Conservation (phyloP, 495 filamentous ascomycete genomes). For the Aspergillus nidulans region DNA sequence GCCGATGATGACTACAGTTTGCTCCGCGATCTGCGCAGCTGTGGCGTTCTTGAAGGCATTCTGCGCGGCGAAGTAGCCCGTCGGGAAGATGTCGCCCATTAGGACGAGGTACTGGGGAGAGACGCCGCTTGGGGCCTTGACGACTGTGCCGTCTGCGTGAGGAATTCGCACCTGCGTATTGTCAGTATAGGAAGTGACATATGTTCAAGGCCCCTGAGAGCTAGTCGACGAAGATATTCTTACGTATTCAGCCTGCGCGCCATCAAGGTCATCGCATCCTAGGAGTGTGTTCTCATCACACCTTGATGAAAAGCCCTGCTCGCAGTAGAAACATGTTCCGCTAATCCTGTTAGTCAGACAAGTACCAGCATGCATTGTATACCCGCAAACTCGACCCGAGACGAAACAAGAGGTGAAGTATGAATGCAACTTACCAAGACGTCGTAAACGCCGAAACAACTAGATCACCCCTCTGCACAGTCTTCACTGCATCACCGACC, state of each 20-base stretch:
- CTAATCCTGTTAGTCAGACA: slow-evolving; percentile 30
- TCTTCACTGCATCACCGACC: slow-evolving; percentile 62
- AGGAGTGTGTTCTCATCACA: slow-evolving; percentile 75
- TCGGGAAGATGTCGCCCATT: slow-evolving; percentile 59
- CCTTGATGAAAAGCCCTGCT: slow-evolving; percentile 72
- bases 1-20: slow-evolving; percentile 77
- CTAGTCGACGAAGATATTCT: slow-evolving; percentile 2
- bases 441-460: slow-evolving; percentile 82
- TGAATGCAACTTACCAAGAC: slow-evolving; percentile 62
- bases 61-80: slow-evolving; percentile 82
- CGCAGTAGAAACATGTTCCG: slow-evolving; percentile 88
- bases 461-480: slow-evolving; percentile 68
- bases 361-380: background rate
- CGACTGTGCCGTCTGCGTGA: slow-evolving; percentile 74
- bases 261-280: slow-evolving; percentile 69
- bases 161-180: slow-evolving; percentile 63
- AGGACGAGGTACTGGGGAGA: slow-evolving; percentile 77
- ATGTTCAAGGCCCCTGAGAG: too few species aligned
- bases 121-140: slow-evolving; percentile 71
- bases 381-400: background rate
- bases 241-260: slow-evolving; percentile 85
- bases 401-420: background rate
- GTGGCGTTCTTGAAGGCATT: slow-evolving; percentile 73
- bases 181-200: background rate
- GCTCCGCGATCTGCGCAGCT: slow-evolving; percentile 57